Conservation (phyloP, 2,329 filamentous ascomycete genomes). For the Scorias spongiosa region DNA sequence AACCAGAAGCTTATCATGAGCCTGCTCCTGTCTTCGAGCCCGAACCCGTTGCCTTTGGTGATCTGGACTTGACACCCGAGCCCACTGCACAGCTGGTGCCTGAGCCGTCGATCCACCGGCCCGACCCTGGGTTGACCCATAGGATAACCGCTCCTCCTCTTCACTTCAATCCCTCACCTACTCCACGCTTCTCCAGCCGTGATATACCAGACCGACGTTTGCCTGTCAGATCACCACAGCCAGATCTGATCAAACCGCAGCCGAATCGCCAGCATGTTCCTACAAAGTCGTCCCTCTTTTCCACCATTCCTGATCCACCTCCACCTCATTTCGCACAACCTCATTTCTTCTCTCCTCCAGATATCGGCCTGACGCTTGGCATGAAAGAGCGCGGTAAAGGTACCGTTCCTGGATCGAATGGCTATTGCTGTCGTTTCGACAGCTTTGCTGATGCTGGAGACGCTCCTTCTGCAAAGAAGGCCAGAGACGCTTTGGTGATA, state of each 20-base stretch:
- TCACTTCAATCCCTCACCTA: background rate
- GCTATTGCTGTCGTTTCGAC: conserved; percentile 73
- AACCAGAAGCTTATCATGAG: conserved; percentile 6
- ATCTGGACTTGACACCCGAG: too few species aligned
- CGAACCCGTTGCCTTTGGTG: too few species aligned
- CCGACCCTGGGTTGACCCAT: too few species aligned
- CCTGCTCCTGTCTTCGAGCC: background rate
- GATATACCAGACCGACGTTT: conserved; percentile 3
- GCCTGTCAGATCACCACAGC: background rate
- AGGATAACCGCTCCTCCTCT: too few species aligned
- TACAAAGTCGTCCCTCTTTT: conserved; percentile 5
- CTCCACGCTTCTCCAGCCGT: conserved; percentile 1
- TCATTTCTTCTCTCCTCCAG: conserved; percentile 20
- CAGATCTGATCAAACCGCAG: background rate
- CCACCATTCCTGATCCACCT: conserved; percentile 14
- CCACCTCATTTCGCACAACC: conserved; percentile 21
- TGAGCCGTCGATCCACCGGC: conserved; percentile 1
- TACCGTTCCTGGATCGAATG: conserved; percentile 29
- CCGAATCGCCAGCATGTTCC: background rate
- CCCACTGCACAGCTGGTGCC: conserved; percentile 1
- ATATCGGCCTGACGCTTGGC: conserved; percentile 14
- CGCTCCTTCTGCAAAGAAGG: conserved; percentile 25
- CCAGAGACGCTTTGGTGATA: conserved; percentile 54
- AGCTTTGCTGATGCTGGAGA: conserved; percentile 39
- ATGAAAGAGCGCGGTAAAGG: conserved; percentile 19